Evolutionary conservation across 78 protist genomes (phyloP).

Genomic region (Planoprotostelium fungivorum): DNA sequence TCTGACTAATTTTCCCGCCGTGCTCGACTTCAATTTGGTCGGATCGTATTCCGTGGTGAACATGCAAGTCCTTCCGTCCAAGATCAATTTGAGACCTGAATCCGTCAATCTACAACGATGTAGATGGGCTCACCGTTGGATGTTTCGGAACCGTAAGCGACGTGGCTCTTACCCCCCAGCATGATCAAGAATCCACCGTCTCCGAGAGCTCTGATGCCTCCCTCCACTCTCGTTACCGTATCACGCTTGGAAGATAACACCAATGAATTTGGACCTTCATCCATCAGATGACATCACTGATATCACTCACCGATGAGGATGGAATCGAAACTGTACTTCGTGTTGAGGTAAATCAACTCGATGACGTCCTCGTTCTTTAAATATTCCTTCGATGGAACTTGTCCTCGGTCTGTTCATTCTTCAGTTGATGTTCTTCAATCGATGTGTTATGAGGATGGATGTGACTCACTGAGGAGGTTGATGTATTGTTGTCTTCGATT

Average conservation of each 20-base stretch:
- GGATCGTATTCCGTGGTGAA: slow-evolving; percentile 90
- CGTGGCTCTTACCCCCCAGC: slow-evolving; percentile 57
- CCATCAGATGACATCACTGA: no score
- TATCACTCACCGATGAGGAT: slow-evolving; percentile 4
- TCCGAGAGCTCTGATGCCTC: slow-evolving; percentile 31
- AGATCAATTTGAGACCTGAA: slow-evolving; percentile 64
- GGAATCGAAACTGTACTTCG: slow-evolving; percentile 50
- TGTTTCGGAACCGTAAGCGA: slow-evolving; percentile 37
- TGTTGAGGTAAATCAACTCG: slow-evolving; percentile 60
- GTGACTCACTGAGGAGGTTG: slow-evolving; percentile 17
- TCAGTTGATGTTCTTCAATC: no score
- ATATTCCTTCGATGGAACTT: slow-evolving; percentile 41
- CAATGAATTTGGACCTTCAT: slow-evolving; percentile 34
- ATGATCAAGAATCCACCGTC: slow-evolving; percentile 80
- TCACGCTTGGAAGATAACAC: slow-evolving; percentile 36
- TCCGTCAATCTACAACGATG: slow-evolving; percentile 9
- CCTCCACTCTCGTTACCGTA: slow-evolving; percentile 15
- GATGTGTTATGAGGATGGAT: neutral
- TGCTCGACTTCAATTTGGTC: slow-evolving; percentile 65
- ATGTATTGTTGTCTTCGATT: neutral
- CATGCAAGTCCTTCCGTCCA: slow-evolving; percentile 74
- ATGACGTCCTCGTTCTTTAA: slow-evolving; percentile 7
- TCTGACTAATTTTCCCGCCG: slow-evolving; percentile 91
- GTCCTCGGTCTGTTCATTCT: slow-evolving; percentile 51
- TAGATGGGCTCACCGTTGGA: neutral